Percentiles rank a stretch among this genome's conserved stretches.
Evolutionary conservation across 2,329 filamentous ascomycete genomes (phyloP).

Genomic region (Penicillium brevicompactum): DNA sequence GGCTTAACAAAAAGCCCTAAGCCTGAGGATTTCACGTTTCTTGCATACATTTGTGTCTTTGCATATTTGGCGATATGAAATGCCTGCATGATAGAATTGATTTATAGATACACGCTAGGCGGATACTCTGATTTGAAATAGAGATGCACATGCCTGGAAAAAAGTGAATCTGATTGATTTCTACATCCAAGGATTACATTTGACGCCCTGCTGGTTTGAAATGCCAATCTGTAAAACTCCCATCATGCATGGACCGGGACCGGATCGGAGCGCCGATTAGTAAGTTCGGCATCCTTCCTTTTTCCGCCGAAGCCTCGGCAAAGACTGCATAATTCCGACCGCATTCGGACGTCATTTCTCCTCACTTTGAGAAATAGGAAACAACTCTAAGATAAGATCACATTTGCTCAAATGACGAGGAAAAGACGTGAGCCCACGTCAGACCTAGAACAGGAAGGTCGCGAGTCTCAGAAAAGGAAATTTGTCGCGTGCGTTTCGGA

Average conservation of each 20-base stretch:
- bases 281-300: neutral
- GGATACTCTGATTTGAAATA: neutral
- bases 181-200: neutral
- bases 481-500: slow-evolving; percentile 31
- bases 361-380: neutral
- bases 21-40: neutral
- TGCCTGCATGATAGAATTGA: slow-evolving; percentile 1
- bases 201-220: too few relatives aligned
- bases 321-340: neutral
- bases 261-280: neutral
- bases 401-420: slow-evolving; percentile 15
- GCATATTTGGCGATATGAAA: neutral
- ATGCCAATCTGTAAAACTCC: neutral
- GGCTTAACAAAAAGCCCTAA: slow-evolving; percentile 18
- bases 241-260: too few relatives aligned
- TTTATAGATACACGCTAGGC: slow-evolving; percentile 1
- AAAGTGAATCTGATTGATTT: neutral
- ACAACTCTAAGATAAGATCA: slow-evolving; percentile 4
- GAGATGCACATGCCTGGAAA: neutral
- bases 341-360: neutral
- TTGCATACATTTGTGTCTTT: slow-evolving; percentile 7
- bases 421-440: slow-evolving; percentile 15
- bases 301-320: neutral
- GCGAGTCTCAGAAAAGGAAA: slow-evolving; percentile 27
- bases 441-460: slow-evolving; percentile 17